phyloP scores from a whole-genome alignment of 1,284 basidiomycete genomes.

The Filobasidium uniguttulatum region DNA sequence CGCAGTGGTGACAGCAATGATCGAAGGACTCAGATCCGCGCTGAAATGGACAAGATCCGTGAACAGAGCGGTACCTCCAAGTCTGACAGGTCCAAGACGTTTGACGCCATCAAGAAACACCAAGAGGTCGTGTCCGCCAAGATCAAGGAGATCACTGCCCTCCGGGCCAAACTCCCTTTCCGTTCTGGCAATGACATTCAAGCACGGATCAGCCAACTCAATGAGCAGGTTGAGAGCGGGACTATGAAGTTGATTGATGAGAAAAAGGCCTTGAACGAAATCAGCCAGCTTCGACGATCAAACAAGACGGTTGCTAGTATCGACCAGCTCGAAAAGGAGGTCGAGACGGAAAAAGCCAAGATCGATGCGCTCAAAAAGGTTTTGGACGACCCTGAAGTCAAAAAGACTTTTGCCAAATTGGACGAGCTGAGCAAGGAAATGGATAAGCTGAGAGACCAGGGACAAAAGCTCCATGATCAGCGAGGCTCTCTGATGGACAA shows the following conservation, averaged over 20 bases:
- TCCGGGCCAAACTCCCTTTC: constrained; percentile 68
- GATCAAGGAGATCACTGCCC: constrained; percentile 78
- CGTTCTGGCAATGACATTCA: constrained; percentile 82
- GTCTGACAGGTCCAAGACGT: constrained; percentile 51
- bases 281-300: constrained; percentile 54
- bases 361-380: constrained; percentile 71
- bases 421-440: constrained; percentile 75
- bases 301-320: constrained; percentile 53
- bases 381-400: constrained; percentile 82
- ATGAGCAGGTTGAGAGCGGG: constrained; percentile 83
- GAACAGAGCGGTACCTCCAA: constrained; percentile 71
- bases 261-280: constrained; percentile 85
- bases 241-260: constrained; percentile 88
- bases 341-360: constrained; percentile 62
- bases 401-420: constrained; percentile 67
- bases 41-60: constrained; percentile 70
- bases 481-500: constrained; percentile 78
- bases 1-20: constrained; percentile 50
- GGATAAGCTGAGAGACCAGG: constrained; percentile 69
- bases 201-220: constrained; percentile 67
- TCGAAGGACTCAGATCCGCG: constrained; percentile 56
- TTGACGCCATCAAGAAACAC: constrained; percentile 68
- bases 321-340: constrained; percentile 57
- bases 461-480: constrained; percentile 69
- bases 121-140: constrained; percentile 75